Evolutionary conservation across 345 rosid species (phyloP), one percentile per base, ranked within the genome.

Genomic region (Firmiana major): DNA sequence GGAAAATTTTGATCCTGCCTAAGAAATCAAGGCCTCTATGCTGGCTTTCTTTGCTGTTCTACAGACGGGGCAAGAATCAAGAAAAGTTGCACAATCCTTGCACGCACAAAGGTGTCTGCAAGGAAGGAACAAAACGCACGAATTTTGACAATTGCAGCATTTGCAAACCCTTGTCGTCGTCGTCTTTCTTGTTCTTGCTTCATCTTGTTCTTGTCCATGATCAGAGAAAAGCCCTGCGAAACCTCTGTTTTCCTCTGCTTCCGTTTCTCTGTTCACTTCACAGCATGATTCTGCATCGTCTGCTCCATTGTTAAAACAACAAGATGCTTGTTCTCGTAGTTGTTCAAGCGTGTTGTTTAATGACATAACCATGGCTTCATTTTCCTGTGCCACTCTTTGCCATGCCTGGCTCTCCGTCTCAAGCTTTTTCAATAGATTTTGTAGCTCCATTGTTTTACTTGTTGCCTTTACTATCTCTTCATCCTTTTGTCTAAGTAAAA

Each of bases 31-130:
- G 38, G 92, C 98, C 85, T 90, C 98, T 19, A 93, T 87, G 68
- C 81, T 86, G 7, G 90, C 92, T 64, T 92, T 92, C 93, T 91
- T 95, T 3, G 80, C 85, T 19, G 87, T 79, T 78, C 42, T 83
- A 80, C 99, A 95, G 34, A 92, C 82, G 5, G 97, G 99, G 72
- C 99, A 95, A 49, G 81, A 76, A 79, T 81, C 88, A 60, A 92
- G 88, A 63, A 85, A 78, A 9, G 77, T 81, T 36, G 86, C 93
- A 53, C 99, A 95, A 5, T 69, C 77, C 42, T 79, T 82, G 81
- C 99, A 95, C 36, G 94, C 81, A 82, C 94, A 90, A 31, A 95
- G 91, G 82, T 95, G 99, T 81, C 97, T 89, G 79, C 99, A 95
- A 67, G 99, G 99, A 79, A 95, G 86, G 81, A 95, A 90, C 89